Percentiles rank a stretch among this genome's conserved stretches.
phyloP scores from a whole-genome alignment of 2,329 filamentous ascomycete genomes.

The Chrysosphaeria jannelii region DNA sequence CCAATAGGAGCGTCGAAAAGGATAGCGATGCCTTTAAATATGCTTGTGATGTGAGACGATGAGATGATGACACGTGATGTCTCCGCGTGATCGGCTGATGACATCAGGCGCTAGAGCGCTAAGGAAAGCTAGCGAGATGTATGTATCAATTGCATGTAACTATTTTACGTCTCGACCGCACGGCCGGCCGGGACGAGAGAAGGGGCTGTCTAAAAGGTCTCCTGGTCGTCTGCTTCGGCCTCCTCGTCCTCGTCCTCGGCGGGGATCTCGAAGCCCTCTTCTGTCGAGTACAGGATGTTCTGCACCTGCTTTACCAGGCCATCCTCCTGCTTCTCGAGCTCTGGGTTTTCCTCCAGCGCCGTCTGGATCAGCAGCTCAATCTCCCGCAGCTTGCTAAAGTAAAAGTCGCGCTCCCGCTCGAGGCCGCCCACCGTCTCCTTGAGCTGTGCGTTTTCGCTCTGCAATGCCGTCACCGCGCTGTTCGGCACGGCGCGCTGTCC shows the following conservation, averaged over 20 bases:
- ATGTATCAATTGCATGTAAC: too few relatives aligned
- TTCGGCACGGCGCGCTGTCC: slow-evolving; percentile 9
- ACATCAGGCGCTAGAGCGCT: too few relatives aligned
- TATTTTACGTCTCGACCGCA: too few relatives aligned
- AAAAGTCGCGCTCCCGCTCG: slow-evolving; percentile 92
- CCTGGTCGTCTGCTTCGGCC: slow-evolving; percentile 35
- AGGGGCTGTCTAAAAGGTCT: slow-evolving; percentile 31
- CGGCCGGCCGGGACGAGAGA: too few relatives aligned
- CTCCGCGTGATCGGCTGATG: too few relatives aligned
- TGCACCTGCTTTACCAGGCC: slow-evolving; percentile 88
- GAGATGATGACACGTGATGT: too few relatives aligned
- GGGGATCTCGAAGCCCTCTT: slow-evolving; percentile 76
- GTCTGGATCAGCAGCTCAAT: slow-evolving; percentile 88
- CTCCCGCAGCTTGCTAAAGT: slow-evolving; percentile 94
- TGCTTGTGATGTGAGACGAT: too few relatives aligned
- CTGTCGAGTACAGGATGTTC: slow-evolving; percentile 86
- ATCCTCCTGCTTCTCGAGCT: slow-evolving; percentile 81
- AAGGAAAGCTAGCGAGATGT: neutral
- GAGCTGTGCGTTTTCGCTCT: slow-evolving; percentile 60
- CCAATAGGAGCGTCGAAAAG: too few relatives aligned
- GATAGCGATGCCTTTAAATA: too few relatives aligned
- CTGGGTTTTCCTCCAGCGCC: slow-evolving; percentile 71
- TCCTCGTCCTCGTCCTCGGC: slow-evolving; percentile 39
- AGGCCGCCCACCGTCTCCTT: slow-evolving; percentile 90
- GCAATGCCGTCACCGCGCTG: slow-evolving; percentile 37